A percentile compares a stretch with the other conserved stretches of the same genome.
Evolutionary conservation across 2,329 filamentous ascomycete genomes (phyloP).

Genomic region (Hypoxylon sp.): DNA sequence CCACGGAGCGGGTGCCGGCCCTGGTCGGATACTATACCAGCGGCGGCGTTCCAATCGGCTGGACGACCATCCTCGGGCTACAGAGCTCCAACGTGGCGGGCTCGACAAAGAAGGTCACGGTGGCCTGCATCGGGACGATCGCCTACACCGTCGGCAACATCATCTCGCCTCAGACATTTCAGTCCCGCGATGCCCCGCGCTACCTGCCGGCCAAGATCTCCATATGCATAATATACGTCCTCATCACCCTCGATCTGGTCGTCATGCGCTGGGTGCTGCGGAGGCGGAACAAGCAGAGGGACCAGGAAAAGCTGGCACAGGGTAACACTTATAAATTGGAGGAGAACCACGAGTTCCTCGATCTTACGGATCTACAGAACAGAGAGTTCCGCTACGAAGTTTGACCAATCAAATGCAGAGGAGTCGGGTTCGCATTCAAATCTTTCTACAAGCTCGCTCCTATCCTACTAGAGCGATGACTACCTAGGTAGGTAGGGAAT

Average conservation of each 20-base stretch:
- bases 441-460: background rate
- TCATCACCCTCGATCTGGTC: constrained; percentile 48
- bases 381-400: constrained; percentile 45
- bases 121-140: constrained; percentile 51
- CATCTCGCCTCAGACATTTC: constrained; percentile 57
- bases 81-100: constrained; percentile 53
- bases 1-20: constrained; percentile 52
- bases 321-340: constrained; percentile 45
- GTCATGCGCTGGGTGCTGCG: constrained; percentile 49
- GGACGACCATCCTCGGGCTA: constrained; percentile 54
- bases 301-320: constrained; percentile 43
- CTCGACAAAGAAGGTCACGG: constrained; percentile 54
- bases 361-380: constrained; percentile 47
- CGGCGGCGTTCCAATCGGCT: constrained; percentile 54
- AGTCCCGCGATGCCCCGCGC: constrained; percentile 49
- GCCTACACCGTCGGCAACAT: constrained; percentile 57
- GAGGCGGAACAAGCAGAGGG: constrained; percentile 48
- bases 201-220: constrained; percentile 43
- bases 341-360: constrained; percentile 51
- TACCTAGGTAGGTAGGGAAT: too few relatives aligned
- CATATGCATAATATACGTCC: constrained; percentile 44
- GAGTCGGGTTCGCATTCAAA: background rate
- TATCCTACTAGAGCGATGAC: background rate
- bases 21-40: constrained; percentile 55
- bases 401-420: background rate